Conservation (phyloP, 108 stramenopile genomes). For the Cylindrotheca closterium region DNA sequence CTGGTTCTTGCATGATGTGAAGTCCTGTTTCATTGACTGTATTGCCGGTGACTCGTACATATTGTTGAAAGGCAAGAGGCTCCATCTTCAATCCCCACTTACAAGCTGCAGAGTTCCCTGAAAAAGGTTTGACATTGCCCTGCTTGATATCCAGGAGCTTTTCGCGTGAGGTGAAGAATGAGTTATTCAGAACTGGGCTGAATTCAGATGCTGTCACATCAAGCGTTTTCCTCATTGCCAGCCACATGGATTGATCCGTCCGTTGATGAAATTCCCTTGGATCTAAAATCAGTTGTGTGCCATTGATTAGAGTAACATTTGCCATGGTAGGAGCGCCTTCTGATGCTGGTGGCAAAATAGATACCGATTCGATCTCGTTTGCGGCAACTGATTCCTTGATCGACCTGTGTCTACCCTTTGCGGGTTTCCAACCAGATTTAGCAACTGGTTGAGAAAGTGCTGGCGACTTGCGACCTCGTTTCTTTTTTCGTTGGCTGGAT, state of each 20-base stretch:
- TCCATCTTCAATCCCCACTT: constrained; percentile 38
- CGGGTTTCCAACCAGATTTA: neutral
- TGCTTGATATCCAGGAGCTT: constrained; percentile 22
- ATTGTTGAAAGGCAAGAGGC: constrained; percentile 33
- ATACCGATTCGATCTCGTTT: neutral
- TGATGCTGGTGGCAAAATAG: neutral
- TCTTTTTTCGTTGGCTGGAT: constrained; percentile 6
- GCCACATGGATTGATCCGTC: constrained; percentile 27
- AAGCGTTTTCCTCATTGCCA: constrained; percentile 13
- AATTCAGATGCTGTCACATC: constrained; percentile 44
- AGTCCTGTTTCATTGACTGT: constrained; percentile 33
- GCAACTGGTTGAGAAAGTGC: neutral
- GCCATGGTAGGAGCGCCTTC: neutral
- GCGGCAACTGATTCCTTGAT: neutral
- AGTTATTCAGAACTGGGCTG: constrained; percentile 17
- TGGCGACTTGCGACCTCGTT: neutral
- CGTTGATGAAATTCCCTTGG: constrained; percentile 28
- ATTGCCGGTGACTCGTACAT: constrained; percentile 12
- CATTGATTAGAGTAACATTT: constrained; percentile 4
- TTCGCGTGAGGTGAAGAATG: constrained; percentile 36
- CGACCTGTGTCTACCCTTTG: neutral
- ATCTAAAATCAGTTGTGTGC: constrained; percentile 4
- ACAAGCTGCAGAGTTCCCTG: constrained; percentile 19
- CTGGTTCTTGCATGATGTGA: constrained; percentile 5
- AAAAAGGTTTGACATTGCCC: neutral